Conservation (phyloP, 129 eudicot genomes). For the Glebionis coronaria region DNA sequence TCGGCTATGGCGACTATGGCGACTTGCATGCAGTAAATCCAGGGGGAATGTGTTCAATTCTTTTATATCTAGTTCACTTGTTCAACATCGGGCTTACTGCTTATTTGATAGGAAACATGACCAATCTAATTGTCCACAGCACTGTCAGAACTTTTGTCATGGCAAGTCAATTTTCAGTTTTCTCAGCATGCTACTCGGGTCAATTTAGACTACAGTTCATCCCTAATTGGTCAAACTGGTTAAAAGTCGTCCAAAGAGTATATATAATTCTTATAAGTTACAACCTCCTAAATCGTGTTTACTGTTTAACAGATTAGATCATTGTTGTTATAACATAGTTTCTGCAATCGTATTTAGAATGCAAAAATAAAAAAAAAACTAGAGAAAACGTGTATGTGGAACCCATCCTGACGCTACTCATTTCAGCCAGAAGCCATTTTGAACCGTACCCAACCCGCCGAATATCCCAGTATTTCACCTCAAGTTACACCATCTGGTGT, state of each 20-base stretch:
- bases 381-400: neutral
- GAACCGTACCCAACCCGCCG: neutral
- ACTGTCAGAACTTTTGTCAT: constrained; percentile 53
- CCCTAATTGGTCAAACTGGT: neutral
- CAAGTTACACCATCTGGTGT: neutral
- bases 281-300: neutral
- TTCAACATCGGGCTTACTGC: constrained; percentile 80
- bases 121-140: constrained; percentile 68
- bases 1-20: constrained; percentile 75
- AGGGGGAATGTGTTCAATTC: constrained; percentile 59
- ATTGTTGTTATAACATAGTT: neutral
- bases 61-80: constrained; percentile 73
- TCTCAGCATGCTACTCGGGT: neutral
- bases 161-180: constrained; percentile 28
- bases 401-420: neutral
- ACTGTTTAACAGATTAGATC: neutral
- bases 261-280: neutral
- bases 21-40: constrained; percentile 60
- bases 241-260: neutral
- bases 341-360: neutral
- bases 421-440: neutral
- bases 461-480: neutral
- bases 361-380: too few species aligned
- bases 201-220: neutral
- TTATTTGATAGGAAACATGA: constrained; percentile 75